Conservation (phyloP, 2,329 filamentous ascomycete species). For the Epichloe sibirici region DNA sequence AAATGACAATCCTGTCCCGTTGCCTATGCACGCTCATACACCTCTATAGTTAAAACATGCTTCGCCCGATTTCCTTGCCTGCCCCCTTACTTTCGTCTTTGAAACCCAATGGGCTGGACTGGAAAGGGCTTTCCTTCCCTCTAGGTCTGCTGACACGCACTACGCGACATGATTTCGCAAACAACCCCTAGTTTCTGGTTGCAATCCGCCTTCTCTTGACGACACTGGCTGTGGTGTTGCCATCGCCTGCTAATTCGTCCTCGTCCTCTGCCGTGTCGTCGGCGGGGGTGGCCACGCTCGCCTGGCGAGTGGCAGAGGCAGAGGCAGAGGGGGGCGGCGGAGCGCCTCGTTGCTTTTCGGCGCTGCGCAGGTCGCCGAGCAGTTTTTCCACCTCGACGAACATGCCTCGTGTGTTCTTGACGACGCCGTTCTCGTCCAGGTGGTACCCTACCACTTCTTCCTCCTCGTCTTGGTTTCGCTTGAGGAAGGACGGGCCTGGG, state of each 20-base stretch:
- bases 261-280: slow-evolving; percentile 38
- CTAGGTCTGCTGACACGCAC: neutral
- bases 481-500: slow-evolving; percentile 49
- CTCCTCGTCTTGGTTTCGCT: slow-evolving; percentile 29
- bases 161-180: neutral
- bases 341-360: slow-evolving; percentile 44
- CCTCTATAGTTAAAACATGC: too few species aligned
- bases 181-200: slow-evolving; percentile 19
- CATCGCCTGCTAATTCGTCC: slow-evolving; percentile 34
- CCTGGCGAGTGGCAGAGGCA: slow-evolving; percentile 19
- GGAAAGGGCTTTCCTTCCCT: too few species aligned
- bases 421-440: slow-evolving; percentile 72
- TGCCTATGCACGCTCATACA: too few species aligned
- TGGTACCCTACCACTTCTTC: slow-evolving; percentile 46
- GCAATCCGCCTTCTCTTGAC: slow-evolving; percentile 25
- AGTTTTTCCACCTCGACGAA: slow-evolving; percentile 75
- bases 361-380: slow-evolving; percentile 62
- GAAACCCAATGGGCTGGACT: too few species aligned
- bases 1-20: too few species aligned
- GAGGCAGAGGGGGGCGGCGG: slow-evolving; percentile 17
- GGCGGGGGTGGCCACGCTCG: slow-evolving; percentile 27
- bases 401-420: slow-evolving; percentile 81
- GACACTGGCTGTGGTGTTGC: slow-evolving; percentile 19
- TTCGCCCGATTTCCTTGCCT: neutral
- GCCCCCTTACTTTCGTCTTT: too few species aligned